Evolutionary conservation across 2,329 filamentous ascomycete species (phyloP), one percentile per base, ranked within the genome.

Genomic region (Neurospora sp.): DNA sequence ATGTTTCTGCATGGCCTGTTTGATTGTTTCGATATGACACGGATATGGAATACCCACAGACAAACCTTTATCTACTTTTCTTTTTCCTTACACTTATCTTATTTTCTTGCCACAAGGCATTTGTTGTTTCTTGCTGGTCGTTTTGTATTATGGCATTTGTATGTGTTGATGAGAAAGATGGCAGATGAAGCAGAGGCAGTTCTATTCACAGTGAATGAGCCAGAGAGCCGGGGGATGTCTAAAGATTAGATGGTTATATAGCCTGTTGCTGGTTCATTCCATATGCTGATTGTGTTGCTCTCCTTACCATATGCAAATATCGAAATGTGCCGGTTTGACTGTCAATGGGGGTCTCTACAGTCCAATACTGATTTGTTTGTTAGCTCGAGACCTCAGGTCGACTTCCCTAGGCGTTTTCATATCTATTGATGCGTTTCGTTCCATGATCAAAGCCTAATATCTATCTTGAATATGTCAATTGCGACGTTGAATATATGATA

Each of bases 41-140:
- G 66, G 71, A 70, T 70, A 73, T 71, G 73, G 71, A 74, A 75
- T 74, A 74, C 72, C 73, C 72, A 28, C 38, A 69, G 19, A 52
- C 43, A 28, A 68, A 15, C 23, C 68, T 43, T 70, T 73, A 19
- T 52, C 46, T 46, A 58, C 40, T 72, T 67, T 43, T 46, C 7
- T 42, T 70, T 67, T 67, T 40, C 58, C 52, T 3, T 62, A 33
- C 52, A 62, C 7, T 17, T 62, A 62, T 9, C 52, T 62, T 62
- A 13, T 62, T 33, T 17, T 33, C 13, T 33, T 33, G 52, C 52
- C 52, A 8, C 52, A 62, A 17, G 52, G 52, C 52, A 28, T 3
- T 62, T 62, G 6, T 62, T 62, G 3, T 33, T 62, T 33, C 23
- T 62, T 62, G 23, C 23, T 33, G 52, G 52, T 10, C 15, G 52